Percentiles rank a stretch among this genome's conserved stretches.
Evolutionary conservation across 495 filamentous ascomycete genomes (phyloP).

Genomic region (Daldinia loculata): DNA sequence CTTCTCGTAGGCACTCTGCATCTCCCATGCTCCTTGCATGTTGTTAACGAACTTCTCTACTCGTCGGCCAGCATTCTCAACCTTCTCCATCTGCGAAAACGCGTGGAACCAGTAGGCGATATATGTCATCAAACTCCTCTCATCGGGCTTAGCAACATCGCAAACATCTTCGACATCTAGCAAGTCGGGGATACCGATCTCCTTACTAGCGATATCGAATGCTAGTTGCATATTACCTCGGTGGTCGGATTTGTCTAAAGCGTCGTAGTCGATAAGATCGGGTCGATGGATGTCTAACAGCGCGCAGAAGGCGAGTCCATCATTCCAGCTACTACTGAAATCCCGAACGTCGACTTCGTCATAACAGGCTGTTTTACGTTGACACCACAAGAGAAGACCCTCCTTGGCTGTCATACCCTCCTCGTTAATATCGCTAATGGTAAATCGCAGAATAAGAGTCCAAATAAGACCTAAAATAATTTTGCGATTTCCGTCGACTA

Average conservation of each 20-base stretch:
- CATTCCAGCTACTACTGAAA: slow-evolving; percentile 96
- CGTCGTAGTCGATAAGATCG: slow-evolving; percentile 95
- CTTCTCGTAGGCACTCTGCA: slow-evolving; percentile 94
- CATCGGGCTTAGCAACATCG: slow-evolving; percentile 94
- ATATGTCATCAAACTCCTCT: slow-evolving; percentile 97
- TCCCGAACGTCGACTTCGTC: slow-evolving; percentile 94
- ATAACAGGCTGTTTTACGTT: slow-evolving; percentile 97
- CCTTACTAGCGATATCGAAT: slow-evolving; percentile 92
- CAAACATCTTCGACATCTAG: slow-evolving; percentile 98
- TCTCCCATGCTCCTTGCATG: slow-evolving; percentile 99
- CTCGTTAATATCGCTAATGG: slow-evolving; percentile 97
- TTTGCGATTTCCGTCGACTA: slow-evolving; percentile 97
- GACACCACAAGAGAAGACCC: slow-evolving; percentile 94
- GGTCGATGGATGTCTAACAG: slow-evolving; percentile 96
- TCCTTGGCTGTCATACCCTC: slow-evolving; percentile 99
- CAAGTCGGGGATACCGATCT: slow-evolving; percentile 95
- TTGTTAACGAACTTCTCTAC: slow-evolving; percentile 99
- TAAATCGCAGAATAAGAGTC: slow-evolving; percentile 97
- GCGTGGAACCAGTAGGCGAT: slow-evolving; percentile 99
- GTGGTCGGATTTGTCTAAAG: slow-evolving; percentile 92
- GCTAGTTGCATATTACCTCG: slow-evolving; percentile 96
- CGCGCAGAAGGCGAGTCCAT: slow-evolving; percentile 95
- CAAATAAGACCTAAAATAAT: slow-evolving; percentile 97
- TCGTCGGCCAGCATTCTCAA: slow-evolving; percentile 93
- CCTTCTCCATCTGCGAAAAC: slow-evolving; percentile 96